A percentile compares a stretch with the other conserved stretches of the same genome.
These are phyloP conservation scores for Metschnikowia gelsemii DNA, from an alignment of 805 yeast genomes.

Conservation along the genomic window DNA sequence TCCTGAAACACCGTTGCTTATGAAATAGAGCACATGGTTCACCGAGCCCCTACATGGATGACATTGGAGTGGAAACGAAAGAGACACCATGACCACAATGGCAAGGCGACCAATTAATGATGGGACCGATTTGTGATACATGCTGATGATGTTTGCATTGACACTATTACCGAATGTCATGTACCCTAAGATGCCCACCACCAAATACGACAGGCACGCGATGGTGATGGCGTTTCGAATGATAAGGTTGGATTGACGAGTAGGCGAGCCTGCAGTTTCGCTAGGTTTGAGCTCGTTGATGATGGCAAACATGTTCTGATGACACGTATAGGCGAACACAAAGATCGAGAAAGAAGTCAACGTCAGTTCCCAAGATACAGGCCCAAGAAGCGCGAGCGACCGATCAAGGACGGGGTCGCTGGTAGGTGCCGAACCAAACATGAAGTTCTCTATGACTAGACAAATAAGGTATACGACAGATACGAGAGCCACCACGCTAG, in stretches of 20 bases:
- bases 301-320: constrained; percentile 77
- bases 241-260: constrained; percentile 49
- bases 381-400: constrained; percentile 36
- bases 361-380: constrained; percentile 38
- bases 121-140: constrained; percentile 54
- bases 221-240: constrained; percentile 53
- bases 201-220: constrained; percentile 56
- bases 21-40: constrained; percentile 61
- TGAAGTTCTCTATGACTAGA: constrained; percentile 52
- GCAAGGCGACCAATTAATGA: constrained; percentile 58
- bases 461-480: constrained; percentile 64
- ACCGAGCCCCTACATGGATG: constrained; percentile 77
- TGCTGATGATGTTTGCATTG: constrained; percentile 65
- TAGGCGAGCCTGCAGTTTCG: constrained; percentile 37
- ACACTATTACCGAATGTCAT: constrained; percentile 82
- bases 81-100: constrained; percentile 68
- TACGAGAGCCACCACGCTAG: constrained; percentile 66
- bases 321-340: constrained; percentile 79
- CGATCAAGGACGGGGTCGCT: too few species aligned
- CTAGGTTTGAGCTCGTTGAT: constrained; percentile 59
- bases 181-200: constrained; percentile 70
- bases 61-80: constrained; percentile 76
- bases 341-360: constrained; percentile 70
- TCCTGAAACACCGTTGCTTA: constrained; percentile 33
- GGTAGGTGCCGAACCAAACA: constrained; percentile 17